Percentiles rank a stretch among this genome's conserved stretches.
Conservation (phyloP, 2,329 filamentous ascomycete species). For the Botrytis paeoniae region DNA sequence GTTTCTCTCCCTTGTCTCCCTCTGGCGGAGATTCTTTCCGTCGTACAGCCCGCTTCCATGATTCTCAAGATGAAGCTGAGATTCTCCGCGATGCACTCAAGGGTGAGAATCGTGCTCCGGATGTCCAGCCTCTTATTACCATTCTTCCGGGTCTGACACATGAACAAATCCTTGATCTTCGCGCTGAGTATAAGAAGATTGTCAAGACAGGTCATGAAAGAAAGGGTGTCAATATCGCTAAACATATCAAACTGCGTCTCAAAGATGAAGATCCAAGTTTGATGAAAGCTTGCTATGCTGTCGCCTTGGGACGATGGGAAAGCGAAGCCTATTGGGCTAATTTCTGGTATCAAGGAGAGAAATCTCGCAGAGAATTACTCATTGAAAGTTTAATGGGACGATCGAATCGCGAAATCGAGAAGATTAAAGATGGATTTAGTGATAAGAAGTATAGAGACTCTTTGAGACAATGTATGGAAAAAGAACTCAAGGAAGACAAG, state of each 20-base stretch:
- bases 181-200: constrained; percentile 85
- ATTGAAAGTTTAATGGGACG: constrained; percentile 93
- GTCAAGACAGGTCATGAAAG: constrained; percentile 73
- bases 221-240: constrained; percentile 79
- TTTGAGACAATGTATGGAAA: constrained; percentile 80
- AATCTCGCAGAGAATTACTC: constrained; percentile 78
- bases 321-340: constrained; percentile 97
- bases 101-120: constrained; percentile 55
- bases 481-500: constrained; percentile 91
- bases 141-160: constrained; percentile 82
- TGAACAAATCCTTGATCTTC: constrained; percentile 81
- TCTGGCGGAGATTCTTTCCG: constrained; percentile 43
- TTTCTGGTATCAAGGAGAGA: constrained; percentile 92
- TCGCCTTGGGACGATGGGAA: constrained; percentile 86
- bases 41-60: constrained; percentile 74
- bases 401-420: constrained; percentile 78
- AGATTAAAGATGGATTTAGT: constrained; percentile 83
- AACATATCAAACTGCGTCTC: constrained; percentile 74
- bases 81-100: constrained; percentile 70
- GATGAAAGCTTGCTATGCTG: constrained; percentile 88
- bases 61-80: constrained; percentile 74
- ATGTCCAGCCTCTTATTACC: constrained; percentile 71
- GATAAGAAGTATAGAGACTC: constrained; percentile 90
- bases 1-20: constrained; percentile 52
- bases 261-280: constrained; percentile 73